Evolutionary conservation across 345 rosid species (phyloP), one percentile per base, ranked within the genome.

Genomic region (Eucalyptus caleyi): DNA sequence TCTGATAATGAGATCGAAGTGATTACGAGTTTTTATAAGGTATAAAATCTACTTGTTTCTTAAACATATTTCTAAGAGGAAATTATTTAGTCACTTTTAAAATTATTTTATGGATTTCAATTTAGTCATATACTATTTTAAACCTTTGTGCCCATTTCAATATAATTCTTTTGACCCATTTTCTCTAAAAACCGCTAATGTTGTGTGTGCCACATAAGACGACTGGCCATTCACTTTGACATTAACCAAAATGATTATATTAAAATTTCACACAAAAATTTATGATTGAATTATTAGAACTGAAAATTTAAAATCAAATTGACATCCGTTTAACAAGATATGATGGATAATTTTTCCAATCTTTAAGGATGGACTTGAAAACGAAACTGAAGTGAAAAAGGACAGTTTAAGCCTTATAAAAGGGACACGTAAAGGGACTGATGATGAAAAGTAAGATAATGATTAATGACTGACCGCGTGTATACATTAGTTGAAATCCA

Each of bases 171-270:
- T 3, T 10, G 27, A 11, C 12, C 15, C 6, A 19, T 34, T 72
- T 69, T 32, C 40, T 8, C 7, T 9, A 60, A 13, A 60, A 60
- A 60, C 7, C 0, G 0, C 2, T 26, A 21, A 53, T 53, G 11
- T 1, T 53, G 26, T 53, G 59, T 21, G 56, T 53, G 4, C 10
- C 59, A 21, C 5, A 0, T 19, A 8, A 53, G 2, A 53, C 2
- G 0, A 53, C 2, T 21, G 0, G 11, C 26, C 5, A 21, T 53
- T 53, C 26, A 53, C 59, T 53, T 53, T 0, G 0, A 53, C 11
- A 60, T 21, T 6, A 2, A 27, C 2, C 4, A 60, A 11, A 60
- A 60, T 24, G 4, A 62, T 30, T 62, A 62, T 21, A 37, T 37
- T 37, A 0, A 21, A 72, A 34, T 72, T 72, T 34, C 15, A 4